A percentile compares a stretch with the other conserved stretches of the same genome.
Evolutionary conservation across 2,329 filamentous ascomycete genomes (phyloP).

Genomic region (Zymoseptoria ardabiliae): DNA sequence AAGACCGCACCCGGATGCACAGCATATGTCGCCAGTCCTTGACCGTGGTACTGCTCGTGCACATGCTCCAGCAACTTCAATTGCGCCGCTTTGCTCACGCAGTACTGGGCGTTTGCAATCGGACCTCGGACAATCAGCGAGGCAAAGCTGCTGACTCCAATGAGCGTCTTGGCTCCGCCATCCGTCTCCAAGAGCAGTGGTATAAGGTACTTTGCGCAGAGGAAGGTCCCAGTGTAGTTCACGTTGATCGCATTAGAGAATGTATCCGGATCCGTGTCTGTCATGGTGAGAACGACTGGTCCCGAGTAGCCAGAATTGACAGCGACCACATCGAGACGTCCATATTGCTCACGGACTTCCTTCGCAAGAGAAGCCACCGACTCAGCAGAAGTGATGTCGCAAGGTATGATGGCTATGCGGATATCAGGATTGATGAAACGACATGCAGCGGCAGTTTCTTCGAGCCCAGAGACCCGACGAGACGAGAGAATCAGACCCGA

Average conservation of each 20-base stretch:
- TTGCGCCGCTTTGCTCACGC: slow-evolving; percentile 33
- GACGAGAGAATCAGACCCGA: slow-evolving; percentile 31
- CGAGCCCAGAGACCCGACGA: slow-evolving; percentile 24
- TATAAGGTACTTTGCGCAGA: slow-evolving; percentile 25
- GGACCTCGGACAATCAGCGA: slow-evolving; percentile 30
- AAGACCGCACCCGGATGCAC: slow-evolving; percentile 34
- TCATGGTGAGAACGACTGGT: slow-evolving; percentile 14
- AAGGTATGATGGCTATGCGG: slow-evolving; percentile 23
- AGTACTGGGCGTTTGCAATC: slow-evolving; percentile 36
- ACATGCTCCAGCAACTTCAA: slow-evolving; percentile 34
- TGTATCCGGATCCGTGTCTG: slow-evolving; percentile 16
- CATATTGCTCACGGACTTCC: slow-evolving; percentile 10
- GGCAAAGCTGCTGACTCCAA: slow-evolving; percentile 30
- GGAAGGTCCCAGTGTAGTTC: slow-evolving; percentile 26
- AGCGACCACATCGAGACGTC: slow-evolving; percentile 21
- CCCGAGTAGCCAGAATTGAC: slow-evolving; percentile 23
- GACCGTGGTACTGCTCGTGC: slow-evolving; percentile 28
- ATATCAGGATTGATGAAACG: slow-evolving; percentile 19
- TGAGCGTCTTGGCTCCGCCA: slow-evolving; percentile 25
- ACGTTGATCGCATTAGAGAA: slow-evolving; percentile 21
- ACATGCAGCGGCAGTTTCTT: slow-evolving; percentile 23
- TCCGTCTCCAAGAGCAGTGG: slow-evolving; percentile 14
- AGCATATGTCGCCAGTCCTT: slow-evolving; percentile 25
- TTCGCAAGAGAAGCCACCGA: slow-evolving; percentile 17
- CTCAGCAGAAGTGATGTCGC: slow-evolving; percentile 19